Base-by-base conservation (phyloP, 352 stramenopile species). In the Phytophthora podocarpi region DNA sequence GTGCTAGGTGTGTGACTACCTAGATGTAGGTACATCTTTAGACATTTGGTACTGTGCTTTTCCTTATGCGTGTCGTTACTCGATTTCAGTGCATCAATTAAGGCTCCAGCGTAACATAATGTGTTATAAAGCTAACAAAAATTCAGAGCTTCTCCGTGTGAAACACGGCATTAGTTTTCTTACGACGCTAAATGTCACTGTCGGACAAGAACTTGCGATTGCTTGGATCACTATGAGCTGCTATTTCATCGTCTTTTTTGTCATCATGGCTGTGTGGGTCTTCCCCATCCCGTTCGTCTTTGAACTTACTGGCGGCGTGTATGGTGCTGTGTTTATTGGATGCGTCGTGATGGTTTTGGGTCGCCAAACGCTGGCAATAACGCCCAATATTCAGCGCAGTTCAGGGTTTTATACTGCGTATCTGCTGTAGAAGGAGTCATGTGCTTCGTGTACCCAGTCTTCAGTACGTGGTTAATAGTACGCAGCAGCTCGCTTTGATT, bases 221-320 rank as follows among this genome's bases (percentile, higher is more conserved):
- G 35, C 55, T 24, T 60, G 58, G 37, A 49, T 61, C 23, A 48
- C 31, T 20, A 40, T 66, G 9, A 55, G 49, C 34, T 56, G 45
- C 13, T 69, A 72, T 21, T 54, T 74, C 30, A 57, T 63, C 5
- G 55, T 70, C 15, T 20, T 74, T 12, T 12, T 70, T 21, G 13
- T 27, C 0, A 58, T 70, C 27, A 67, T 66, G 16, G 52, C 31
- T 12, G 26, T 45, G 3, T 74, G 65, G 65, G 48, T 49, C 11
- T 70, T 70, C 18, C 60, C 65, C 3, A 55, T 70, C 11, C 60
- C 65, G 12, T 74, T 74, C 11, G 61, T 70, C 3, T 74, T 74
- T 15, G 42, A 54, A 11, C 53, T 74, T 18, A 67, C 65, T 6
- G 48, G 41, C 3, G 58, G 64, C 4, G 40, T 65, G 4, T 72